Evolutionary conservation across 495 filamentous ascomycete genomes (phyloP).

Genomic region (Penicillium verhagenii): DNA sequence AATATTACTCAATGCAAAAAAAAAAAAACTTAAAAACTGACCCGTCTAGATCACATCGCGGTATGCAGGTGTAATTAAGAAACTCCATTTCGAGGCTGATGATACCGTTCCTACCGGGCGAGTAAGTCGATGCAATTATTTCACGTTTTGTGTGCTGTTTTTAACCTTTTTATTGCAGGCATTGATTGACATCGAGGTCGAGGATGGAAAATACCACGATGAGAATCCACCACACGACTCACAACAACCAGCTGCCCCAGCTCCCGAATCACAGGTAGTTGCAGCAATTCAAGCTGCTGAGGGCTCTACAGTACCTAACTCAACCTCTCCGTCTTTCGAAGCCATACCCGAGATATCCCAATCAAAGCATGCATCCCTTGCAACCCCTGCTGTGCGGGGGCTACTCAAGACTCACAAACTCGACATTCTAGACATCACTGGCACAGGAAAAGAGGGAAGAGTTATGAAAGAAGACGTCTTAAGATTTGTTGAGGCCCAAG

Average conservation of each 20-base stretch:
- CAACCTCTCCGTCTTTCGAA: neutral
- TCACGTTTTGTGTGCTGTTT: neutral
- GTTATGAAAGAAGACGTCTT: conserved; percentile 95
- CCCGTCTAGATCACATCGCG: conserved; percentile 76
- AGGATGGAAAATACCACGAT: conserved; percentile 56
- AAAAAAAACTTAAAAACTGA: no score
- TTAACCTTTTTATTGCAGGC: conserved; percentile 32
- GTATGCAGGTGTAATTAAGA: conserved; percentile 94
- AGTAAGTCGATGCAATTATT: conserved; percentile 24
- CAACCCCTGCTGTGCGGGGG: conserved; percentile 91
- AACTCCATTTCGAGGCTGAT: conserved; percentile 90
- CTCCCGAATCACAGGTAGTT: conserved; percentile 12
- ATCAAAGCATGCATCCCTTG: conserved; percentile 65
- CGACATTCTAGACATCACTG: conserved; percentile 71
- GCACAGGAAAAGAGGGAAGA: conserved; percentile 89
- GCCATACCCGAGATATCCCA: conserved; percentile 11
- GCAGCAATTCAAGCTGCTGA: conserved; percentile 23
- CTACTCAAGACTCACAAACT: conserved; percentile 74
- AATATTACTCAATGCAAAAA: no score
- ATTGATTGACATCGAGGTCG: conserved; percentile 56
- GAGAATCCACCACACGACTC: conserved; percentile 46
- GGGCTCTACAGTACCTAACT: conserved; percentile 10
- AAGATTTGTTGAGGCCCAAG: conserved; percentile 52
- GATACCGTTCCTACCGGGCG: conserved; percentile 94
- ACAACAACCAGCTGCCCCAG: conserved; percentile 23